Conservation (phyloP, 768 basidiomycete genomes). For the Dacryopinax primogenitus region DNA sequence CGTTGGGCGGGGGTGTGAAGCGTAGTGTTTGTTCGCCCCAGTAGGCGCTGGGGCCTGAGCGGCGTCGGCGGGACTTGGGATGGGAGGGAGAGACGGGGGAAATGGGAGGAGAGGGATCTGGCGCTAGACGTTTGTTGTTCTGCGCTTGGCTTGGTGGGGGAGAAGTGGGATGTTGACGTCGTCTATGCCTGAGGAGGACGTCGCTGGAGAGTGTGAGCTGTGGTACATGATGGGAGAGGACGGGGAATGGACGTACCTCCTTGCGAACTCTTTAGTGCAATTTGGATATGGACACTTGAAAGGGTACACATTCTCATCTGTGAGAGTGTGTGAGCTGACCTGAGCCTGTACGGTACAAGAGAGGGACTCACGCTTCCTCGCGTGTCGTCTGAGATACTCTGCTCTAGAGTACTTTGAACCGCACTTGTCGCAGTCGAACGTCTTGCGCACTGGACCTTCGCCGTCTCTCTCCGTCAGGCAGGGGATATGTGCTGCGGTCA, state of each 20-base stretch:
- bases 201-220: neutral
- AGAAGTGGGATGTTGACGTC: neutral
- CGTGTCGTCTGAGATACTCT: conserved; percentile 1
- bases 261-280: neutral
- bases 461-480: neutral
- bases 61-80: neutral
- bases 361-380: neutral
- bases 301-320: conserved; percentile 6
- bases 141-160: neutral
- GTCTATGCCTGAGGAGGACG: neutral
- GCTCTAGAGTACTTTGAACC: conserved; percentile 2
- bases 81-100: neutral
- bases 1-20: neutral
- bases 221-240: neutral
- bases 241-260: neutral
- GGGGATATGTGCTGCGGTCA: neutral
- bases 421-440: conserved; percentile 8
- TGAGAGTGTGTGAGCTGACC: neutral
- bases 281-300: conserved; percentile 6
- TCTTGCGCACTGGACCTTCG: neutral
- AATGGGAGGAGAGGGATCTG: neutral
- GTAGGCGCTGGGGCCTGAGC: neutral
- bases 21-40: conserved; percentile 1
- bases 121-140: neutral
- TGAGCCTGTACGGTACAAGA: neutral